Base-by-base conservation (phyloP, 2,329 filamentous ascomycete genomes). In the Trichoderma harzianum region DNA sequence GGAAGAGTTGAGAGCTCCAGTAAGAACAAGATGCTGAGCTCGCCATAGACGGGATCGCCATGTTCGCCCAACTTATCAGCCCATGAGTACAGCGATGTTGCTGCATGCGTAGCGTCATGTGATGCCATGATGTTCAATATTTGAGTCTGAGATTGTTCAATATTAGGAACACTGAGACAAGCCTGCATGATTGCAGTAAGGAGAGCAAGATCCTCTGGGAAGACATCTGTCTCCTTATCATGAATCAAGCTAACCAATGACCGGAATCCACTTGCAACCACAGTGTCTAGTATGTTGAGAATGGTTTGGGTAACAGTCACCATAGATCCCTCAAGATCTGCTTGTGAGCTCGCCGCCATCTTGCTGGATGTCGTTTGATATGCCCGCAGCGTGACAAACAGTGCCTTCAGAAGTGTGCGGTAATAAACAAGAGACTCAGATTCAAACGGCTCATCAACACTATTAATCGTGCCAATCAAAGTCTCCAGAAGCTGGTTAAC, bases 81-180 rank as follows among this genome's bases (percentile, higher is more conserved):
- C 96, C 96, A 99, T 0, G 94, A 97, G 82, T 95, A 98, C 6
- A 99, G 87, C 39, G 93, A 94, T 7, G 92, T 91, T 0, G 94
- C 95, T 73, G 94, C 92, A 77, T 95, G 92, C 60, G 93, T 87
- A 1, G 91, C 91, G 74, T 92, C 90, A 78, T 94, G 90, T 61
- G 89, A 88, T 1, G 88, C 85, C 84, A 94, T 86, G 75, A 91
- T 90, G 77, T 90, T 88, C 68, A 93, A 86, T 47, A 95, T 88
- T 76, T 94, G 91, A 16, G 88, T 86, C 74, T 92, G 90, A 63
- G 90, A 89, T 74, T 92, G 88, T 69, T 92, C 89, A 72, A 93
- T 91, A 62, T 91, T 91, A 0, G 94, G 93, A 34, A 97, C 88
- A 74, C 90, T 90, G 18, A 98, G 86, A 75, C 93, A 92, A 36